Evolutionary conservation across 2,329 filamentous ascomycete genomes (phyloP).

Genomic region (Penicillium sp.): DNA sequence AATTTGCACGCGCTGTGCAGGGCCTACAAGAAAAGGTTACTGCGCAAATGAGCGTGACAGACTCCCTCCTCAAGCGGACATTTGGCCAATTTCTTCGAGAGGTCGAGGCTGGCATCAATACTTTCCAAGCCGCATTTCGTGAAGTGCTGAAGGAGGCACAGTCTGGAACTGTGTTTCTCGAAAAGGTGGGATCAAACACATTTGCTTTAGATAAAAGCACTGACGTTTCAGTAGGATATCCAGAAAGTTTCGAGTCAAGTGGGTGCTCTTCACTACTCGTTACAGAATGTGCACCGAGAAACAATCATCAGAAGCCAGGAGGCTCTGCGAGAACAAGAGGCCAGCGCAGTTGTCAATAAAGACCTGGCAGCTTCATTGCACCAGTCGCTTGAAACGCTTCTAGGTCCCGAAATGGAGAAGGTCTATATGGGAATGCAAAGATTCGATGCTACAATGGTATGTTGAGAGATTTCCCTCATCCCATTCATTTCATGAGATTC

Average conservation of each 20-base stretch:
- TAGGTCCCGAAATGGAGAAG: conserved; percentile 30
- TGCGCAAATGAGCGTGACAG: conserved; percentile 36
- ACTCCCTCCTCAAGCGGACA: conserved; percentile 21
- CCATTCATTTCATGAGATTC: neutral
- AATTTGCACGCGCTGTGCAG: conserved; percentile 36
- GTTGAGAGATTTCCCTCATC: neutral
- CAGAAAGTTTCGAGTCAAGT: conserved; percentile 27
- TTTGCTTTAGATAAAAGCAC: neutral
- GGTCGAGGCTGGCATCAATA: conserved; percentile 27
- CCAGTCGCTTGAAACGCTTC: conserved; percentile 34
- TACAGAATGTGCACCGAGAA: conserved; percentile 32
- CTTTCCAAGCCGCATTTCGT: conserved; percentile 20
- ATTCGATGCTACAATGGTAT: conserved; percentile 41
- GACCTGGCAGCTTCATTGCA: conserved; percentile 35
- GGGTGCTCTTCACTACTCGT: conserved; percentile 23
- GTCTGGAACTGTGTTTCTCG: conserved; percentile 18
- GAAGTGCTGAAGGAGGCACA: conserved; percentile 22
- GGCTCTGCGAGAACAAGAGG: conserved; percentile 27
- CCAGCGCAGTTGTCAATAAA: conserved; percentile 28
- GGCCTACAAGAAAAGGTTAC: conserved; percentile 32
- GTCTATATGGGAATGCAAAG: conserved; percentile 31
- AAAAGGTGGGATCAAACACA: conserved; percentile 21
- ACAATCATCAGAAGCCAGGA: conserved; percentile 30
- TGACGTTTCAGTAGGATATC: conserved; percentile 33
- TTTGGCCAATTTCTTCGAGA: conserved; percentile 30